phyloP scores from a whole-genome alignment of 441 rosid species.

The Pelargonium citronellum region DNA sequence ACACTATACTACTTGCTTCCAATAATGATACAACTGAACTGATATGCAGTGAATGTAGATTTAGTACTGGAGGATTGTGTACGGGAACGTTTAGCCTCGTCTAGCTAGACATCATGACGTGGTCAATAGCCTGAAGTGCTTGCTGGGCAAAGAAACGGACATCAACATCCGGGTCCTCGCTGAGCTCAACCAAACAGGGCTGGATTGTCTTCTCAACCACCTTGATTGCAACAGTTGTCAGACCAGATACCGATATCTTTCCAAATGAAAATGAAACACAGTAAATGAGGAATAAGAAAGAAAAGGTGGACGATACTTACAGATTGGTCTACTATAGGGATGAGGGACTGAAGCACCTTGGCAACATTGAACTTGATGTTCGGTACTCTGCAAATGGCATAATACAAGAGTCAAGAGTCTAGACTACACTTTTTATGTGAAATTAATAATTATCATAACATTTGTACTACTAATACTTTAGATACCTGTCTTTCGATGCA shows the following conservation, averaged over 20 bases:
- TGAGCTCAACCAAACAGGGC: conserved; percentile 71
- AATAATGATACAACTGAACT: too few species aligned
- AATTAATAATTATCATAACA: too few species aligned
- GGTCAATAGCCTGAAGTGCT: conserved; percentile 74
- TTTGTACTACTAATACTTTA: too few species aligned
- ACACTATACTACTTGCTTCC: too few species aligned
- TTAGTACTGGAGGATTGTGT: too few species aligned
- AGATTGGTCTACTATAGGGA: conserved; percentile 80
- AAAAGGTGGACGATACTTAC: conserved; percentile 71
- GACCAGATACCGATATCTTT: too few species aligned
- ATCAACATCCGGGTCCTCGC: conserved; percentile 90
- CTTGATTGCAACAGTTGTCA: conserved; percentile 27
- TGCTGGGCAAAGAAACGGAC: conserved; percentile 72
- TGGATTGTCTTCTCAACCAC: conserved; percentile 69
- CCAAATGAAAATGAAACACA: conserved; percentile 4
- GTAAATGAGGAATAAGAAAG: conserved; percentile 28
- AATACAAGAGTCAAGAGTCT: not conserved
- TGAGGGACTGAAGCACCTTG: conserved; percentile 79
- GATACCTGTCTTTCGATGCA: conserved; percentile 82
- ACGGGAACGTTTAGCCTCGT: not conserved
- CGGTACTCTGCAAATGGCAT: conserved; percentile 55
- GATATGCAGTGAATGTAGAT: too few species aligned
- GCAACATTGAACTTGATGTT: conserved; percentile 35
- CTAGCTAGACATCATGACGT: conserved; percentile 70
- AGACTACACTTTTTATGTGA: too few species aligned